Evolutionary conservation across 306 rosid species (phyloP).

Genomic region (Sesbania bispinosa): DNA sequence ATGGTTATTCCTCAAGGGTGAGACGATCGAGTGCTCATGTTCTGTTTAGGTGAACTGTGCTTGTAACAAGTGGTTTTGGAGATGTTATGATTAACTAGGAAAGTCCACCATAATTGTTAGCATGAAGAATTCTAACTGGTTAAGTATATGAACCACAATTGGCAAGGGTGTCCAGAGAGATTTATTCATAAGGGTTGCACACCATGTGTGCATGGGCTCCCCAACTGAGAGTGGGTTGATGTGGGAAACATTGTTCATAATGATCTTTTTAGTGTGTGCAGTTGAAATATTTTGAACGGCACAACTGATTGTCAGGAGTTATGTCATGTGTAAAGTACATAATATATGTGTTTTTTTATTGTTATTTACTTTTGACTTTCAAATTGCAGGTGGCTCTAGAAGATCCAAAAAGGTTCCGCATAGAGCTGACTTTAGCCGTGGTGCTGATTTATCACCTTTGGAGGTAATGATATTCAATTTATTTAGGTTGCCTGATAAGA

Average conservation of each 20-base stretch:
- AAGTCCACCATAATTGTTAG: no score
- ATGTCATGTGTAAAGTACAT: background rate
- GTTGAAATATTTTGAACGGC: background rate
- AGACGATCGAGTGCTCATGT: background rate
- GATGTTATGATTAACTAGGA: no score
- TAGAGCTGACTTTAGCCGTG: conserved; percentile 96
- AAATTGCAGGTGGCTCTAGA: conserved; percentile 75
- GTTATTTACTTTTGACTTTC: conserved; percentile 20
- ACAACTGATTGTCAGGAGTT: background rate
- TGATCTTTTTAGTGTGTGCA: background rate
- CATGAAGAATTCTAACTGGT: no score
- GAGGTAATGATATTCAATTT: conserved; percentile 58
- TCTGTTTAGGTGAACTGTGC: background rate
- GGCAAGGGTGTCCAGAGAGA: no score
- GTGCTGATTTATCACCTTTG: conserved; percentile 92
- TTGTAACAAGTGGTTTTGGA: no score
- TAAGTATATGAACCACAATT: no score
- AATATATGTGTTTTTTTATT: background rate
- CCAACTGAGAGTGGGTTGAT: no score
- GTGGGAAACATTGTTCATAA: no score
- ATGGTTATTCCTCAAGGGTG: background rate
- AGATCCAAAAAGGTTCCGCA: conserved; percentile 84
- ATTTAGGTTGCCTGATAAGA: background rate
- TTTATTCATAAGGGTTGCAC: no score
- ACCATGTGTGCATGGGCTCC: no score